Evolutionary conservation across 1,139 yeast species (phyloP).

Genomic region (Yamadazyma atmosphaerica): DNA sequence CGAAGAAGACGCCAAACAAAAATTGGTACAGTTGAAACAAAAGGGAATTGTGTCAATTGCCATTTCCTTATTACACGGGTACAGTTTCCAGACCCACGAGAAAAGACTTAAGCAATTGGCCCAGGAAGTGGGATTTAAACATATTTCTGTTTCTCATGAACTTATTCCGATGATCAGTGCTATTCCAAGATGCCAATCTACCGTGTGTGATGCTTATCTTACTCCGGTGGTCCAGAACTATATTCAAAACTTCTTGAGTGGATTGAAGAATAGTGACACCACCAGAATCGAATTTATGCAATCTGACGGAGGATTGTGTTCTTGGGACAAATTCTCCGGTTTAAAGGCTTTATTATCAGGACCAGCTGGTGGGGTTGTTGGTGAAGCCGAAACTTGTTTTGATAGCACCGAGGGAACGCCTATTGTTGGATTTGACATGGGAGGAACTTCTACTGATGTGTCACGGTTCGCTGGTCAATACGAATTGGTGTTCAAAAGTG

Average conservation of each 20-base stretch:
- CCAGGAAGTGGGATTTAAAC: slow-evolving; percentile 51
- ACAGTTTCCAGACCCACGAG: slow-evolving; percentile 72
- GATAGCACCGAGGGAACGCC: slow-evolving; percentile 40
- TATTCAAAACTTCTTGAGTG: slow-evolving; percentile 57
- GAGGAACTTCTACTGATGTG: slow-evolving; percentile 62
- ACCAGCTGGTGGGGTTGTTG: slow-evolving; percentile 64
- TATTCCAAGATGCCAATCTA: slow-evolving; percentile 68
- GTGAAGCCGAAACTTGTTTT: slow-evolving; percentile 52
- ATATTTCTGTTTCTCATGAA: slow-evolving; percentile 60
- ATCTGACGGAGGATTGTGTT: slow-evolving; percentile 56
- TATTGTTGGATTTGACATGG: slow-evolving; percentile 59
- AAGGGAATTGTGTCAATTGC: slow-evolving; percentile 66
- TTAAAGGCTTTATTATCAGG: slow-evolving; percentile 53
- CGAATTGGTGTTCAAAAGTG: slow-evolving; percentile 52
- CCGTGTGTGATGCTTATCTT: slow-evolving; percentile 74
- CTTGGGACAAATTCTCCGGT: slow-evolving; percentile 50
- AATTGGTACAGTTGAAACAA: slow-evolving; percentile 42
- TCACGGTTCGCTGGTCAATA: slow-evolving; percentile 44
- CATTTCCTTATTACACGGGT: slow-evolving; percentile 66
- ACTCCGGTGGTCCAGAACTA: slow-evolving; percentile 72
- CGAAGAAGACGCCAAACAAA: slow-evolving; percentile 31
- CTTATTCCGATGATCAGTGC: slow-evolving; percentile 74
- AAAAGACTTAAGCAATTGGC: slow-evolving; percentile 57
- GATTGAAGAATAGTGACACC: slow-evolving; percentile 36
- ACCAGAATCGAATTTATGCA: slow-evolving; percentile 51